Conservation (phyloP, 75 land plant genomes). For the Larix kaempferi region DNA sequence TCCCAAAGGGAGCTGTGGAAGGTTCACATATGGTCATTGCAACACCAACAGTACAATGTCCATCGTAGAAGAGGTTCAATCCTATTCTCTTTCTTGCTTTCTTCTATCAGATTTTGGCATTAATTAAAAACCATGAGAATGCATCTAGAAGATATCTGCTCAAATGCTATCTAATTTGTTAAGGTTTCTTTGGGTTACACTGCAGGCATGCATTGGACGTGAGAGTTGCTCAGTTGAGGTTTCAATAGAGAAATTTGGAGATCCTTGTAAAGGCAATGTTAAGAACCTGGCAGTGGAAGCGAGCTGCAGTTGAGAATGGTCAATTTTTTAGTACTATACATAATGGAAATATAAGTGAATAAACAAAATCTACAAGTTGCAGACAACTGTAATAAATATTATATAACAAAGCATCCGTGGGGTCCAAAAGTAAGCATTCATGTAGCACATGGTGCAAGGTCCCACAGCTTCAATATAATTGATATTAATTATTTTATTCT, state of each 20-base stretch:
- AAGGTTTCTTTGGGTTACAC: background rate
- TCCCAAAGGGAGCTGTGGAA: conserved; percentile 68
- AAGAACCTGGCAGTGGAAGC: conserved; percentile 87
- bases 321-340: background rate
- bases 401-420: no score
- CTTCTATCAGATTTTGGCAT: no score
- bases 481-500: no score
- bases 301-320: conserved; percentile 28
- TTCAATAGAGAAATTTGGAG: conserved; percentile 49
- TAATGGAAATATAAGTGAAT: background rate
- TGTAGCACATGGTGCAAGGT: no score
- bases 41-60: conserved; percentile 39
- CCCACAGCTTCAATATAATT: no score
- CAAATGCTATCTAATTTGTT: background rate
- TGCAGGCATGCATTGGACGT: conserved; percentile 71
- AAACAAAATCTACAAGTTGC: background rate
- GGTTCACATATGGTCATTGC: conserved; percentile 58
- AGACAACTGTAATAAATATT: no score
- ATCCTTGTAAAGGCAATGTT: conserved; percentile 47
- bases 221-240: conserved; percentile 54
- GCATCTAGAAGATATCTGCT: background rate
- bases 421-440: no score
- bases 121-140: background rate
- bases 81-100: background rate
- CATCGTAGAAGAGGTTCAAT: conserved; percentile 46